phyloP scores from a whole-genome alignment of 768 basidiomycete genomes.

The Boletellus ananas region DNA sequence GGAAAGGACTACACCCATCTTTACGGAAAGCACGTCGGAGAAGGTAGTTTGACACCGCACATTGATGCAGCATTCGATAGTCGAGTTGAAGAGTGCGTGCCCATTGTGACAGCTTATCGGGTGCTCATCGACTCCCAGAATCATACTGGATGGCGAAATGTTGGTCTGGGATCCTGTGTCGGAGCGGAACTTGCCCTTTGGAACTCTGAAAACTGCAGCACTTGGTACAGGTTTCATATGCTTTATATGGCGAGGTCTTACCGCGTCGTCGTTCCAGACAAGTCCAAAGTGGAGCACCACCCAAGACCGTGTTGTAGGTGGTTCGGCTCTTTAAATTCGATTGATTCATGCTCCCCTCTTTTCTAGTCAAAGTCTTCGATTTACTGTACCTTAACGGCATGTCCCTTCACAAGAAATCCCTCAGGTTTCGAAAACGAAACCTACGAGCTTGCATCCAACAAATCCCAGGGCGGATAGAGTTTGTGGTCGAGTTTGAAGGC shows the following conservation, averaged over 20 bases:
- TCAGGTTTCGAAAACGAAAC: constrained; percentile 76
- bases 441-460: constrained; percentile 63
- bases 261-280: constrained; percentile 43
- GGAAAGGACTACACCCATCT: constrained; percentile 89
- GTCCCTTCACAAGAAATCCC: constrained; percentile 67
- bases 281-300: constrained; percentile 61
- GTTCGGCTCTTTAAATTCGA: not conserved
- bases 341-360: not conserved
- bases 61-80: constrained; percentile 75
- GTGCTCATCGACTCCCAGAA: constrained; percentile 42
- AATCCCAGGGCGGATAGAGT: constrained; percentile 78
- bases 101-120: not conserved
- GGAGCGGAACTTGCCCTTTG: constrained; percentile 86
- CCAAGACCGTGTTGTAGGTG: constrained; percentile 89
- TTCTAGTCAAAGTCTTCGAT: constrained; percentile 94
- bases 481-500: constrained; percentile 66
- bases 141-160: constrained; percentile 98
- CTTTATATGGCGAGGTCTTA: not conserved
- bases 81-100: constrained; percentile 73
- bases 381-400: constrained; percentile 84
- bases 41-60: constrained; percentile 84
- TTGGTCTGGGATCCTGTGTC: constrained; percentile 94
- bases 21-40: constrained; percentile 80
- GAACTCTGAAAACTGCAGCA: constrained; percentile 90
- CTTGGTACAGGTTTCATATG: constrained; percentile 47